Evolutionary conservation across 139 green algal species (phyloP), one percentile per base, ranked within the genome.

Genomic region (Yamagishiella unicocca): DNA sequence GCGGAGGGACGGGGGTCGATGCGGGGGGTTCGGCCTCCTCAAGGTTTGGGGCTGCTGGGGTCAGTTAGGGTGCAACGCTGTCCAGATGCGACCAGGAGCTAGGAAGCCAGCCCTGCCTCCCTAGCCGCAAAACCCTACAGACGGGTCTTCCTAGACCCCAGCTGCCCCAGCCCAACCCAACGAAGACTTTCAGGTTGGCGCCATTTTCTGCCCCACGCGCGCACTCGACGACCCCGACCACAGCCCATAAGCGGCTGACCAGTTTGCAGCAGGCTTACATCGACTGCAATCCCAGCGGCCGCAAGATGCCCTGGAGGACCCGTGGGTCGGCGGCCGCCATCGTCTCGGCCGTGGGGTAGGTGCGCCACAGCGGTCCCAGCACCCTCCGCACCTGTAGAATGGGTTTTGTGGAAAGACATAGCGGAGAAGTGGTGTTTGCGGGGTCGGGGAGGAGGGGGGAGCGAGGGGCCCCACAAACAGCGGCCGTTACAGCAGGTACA

Each of bases 291-390:
- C 97, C 97, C 89, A 99, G 92, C 3, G 96, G 95, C 38, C 89
- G 75, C 19, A 99, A 94, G 24, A 99, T 73, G 17, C 55, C 81
- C 68, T 76, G 3, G 31, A 92, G 73, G 24, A 74, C 27, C 35
- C 53, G 33, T 31, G 50, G 54, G 70, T 70, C 64, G 14, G 50
- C 88, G 0, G 8, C 72, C 27, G 92, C 83, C 27, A 94, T 89
- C 19, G 92, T 92, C 37, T 95, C 87, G 0, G 97, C 90, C 3
- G 83, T 95, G 35, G 97, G 95, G 84, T 88, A 94, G 38, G 96
- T 79, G 43, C 90, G 35, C 73, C 99, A 96, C 54, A 99, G 91
- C 5, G 89, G 55, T 89, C 95, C 98, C 10, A 99, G 90, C 40
- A 99, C 93, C 12, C 70, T 76, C 10, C 97, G 90, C 40, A 99